phyloP scores from a whole-genome alignment of 768 basidiomycete species.

The Tulasnella sp. region DNA sequence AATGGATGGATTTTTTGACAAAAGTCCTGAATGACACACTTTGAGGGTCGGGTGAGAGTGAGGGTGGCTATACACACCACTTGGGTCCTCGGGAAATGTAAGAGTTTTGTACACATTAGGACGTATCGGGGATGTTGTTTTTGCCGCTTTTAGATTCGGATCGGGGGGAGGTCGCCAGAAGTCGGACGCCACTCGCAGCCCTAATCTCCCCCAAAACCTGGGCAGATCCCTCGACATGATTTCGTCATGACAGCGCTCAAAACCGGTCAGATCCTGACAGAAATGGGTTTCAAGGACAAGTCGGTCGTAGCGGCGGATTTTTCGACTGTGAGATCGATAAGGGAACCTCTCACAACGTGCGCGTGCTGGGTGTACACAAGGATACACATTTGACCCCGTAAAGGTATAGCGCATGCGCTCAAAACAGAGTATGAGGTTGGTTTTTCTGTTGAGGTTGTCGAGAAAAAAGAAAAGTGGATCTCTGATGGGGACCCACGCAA shows the following conservation, averaged over 20 bases:
- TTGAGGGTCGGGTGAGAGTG: slow-evolving; percentile 1
- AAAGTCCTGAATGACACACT: not conserved
- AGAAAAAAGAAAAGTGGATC: not conserved
- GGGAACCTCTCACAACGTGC: slow-evolving; percentile 5
- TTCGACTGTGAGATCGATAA: slow-evolving; percentile 11
- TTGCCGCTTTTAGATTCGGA: slow-evolving; percentile 9
- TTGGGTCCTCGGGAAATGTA: slow-evolving; percentile 4
- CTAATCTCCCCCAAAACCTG: not conserved
- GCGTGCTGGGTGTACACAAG: slow-evolving; percentile 13
- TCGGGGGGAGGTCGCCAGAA: not conserved
- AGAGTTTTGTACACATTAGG: slow-evolving; percentile 9
- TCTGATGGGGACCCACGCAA: not conserved
- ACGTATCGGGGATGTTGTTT: not conserved
- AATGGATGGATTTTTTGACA: not conserved
- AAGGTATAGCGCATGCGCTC: slow-evolving; percentile 11
- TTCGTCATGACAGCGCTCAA: not conserved
- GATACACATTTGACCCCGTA: slow-evolving; percentile 13
- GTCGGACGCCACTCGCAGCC: not conserved
- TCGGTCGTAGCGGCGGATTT: slow-evolving; percentile 4
- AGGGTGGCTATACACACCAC: not conserved
- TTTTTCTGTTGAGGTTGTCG: not conserved
- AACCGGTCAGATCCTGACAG: not conserved
- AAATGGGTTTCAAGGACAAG: not conserved
- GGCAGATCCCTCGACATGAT: not conserved
- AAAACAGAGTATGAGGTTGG: not conserved